Percentiles rank a stretch among this genome's conserved stretches.
These are phyloP conservation scores for Mortierella hygrophila DNA, from an alignment of 192 early-diverging fungal genomes.

Conservation along the genomic window DNA sequence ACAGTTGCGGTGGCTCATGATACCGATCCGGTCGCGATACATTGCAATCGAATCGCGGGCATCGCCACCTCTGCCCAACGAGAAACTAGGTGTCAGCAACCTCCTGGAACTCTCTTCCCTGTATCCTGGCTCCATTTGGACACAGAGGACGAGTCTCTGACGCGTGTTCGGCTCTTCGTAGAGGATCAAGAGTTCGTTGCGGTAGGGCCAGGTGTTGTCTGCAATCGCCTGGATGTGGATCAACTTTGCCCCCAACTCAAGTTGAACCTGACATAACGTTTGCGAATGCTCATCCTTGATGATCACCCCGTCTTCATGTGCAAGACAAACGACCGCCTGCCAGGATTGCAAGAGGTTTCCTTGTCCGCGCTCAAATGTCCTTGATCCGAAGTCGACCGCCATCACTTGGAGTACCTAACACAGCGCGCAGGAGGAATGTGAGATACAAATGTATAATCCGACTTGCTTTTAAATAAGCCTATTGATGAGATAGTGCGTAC, in stretches of 20 bases:
- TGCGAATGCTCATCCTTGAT: slow-evolving; percentile 34
- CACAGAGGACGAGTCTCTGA: slow-evolving; percentile 20
- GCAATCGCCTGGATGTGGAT: slow-evolving; percentile 31
- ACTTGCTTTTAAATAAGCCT: not conserved
- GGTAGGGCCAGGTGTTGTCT: slow-evolving; percentile 13
- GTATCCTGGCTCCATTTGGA: slow-evolving; percentile 24
- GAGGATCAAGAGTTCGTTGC: slow-evolving; percentile 34
- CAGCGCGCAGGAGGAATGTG: not conserved
- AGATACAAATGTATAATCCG: not conserved
- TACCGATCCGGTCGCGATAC: slow-evolving; percentile 40
- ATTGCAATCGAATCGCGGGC: slow-evolving; percentile 41
- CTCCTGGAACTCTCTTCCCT: slow-evolving; percentile 6
- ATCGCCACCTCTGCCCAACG: slow-evolving; percentile 36
- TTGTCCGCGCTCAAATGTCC: not conserved
- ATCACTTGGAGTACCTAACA: slow-evolving; percentile 28
- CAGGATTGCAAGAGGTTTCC: not conserved
- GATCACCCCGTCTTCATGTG: slow-evolving; percentile 27
- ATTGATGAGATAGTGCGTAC: not conserved
- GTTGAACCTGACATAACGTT: slow-evolving; percentile 1
- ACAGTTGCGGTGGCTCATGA: slow-evolving; percentile 37
- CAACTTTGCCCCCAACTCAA: slow-evolving; percentile 22
- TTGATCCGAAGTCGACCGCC: slow-evolving; percentile 20
- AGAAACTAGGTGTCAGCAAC: slow-evolving; percentile 3
- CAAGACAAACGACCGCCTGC: slow-evolving; percentile 35
- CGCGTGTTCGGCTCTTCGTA: slow-evolving; percentile 35